Evolutionary conservation across 2,329 filamentous ascomycete species (phyloP), one percentile per base, ranked within the genome.

Genomic region (Ramularia collo-cygni): DNA sequence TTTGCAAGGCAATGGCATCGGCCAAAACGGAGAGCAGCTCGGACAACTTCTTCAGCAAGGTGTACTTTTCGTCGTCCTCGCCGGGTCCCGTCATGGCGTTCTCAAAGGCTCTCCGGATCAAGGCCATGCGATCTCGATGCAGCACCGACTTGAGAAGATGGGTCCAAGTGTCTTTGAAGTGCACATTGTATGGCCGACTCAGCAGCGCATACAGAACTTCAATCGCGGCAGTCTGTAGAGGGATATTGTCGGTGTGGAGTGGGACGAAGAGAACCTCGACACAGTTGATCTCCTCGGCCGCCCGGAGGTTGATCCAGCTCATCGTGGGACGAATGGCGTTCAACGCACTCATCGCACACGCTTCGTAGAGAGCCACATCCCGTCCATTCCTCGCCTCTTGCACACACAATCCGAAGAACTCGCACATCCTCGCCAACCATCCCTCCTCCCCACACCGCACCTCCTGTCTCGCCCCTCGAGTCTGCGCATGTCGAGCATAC

Each of bases 41-140:
- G 1, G 89, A 88, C 33, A 96, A 77, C 64, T 94, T 95, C 68
- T 96, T 96, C 28, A 85, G 80, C 52, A 95, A 79, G 40, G 86
- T 79, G 60, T 98, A 96, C 59, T 88, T 93, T 56, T 95, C 87
- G 51, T 95, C 85, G 43, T 95, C 79, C 53, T 95, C 83, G 43
- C 85, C 77, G 3, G 86, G 50, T 10, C 36, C 42, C 9, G 47
- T 44, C 10, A 47, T 40, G 17, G 56, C 48, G 15, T 43, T 46
- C 33, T 59, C 52, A 34, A 58, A 61, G 6, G 52, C 47, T 24
- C 52, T 46, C n/a, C 48, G 51, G 14, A 63, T 49, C 41, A 61
- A 42, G 3, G 51, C 46, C 14, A 62, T 48, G 4, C 56, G 50
- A 17, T 60, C 56, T 2, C 52, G 45, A 17, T 45, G 50, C 29